phyloP scores from a whole-genome alignment of 1,284 basidiomycete species.

The Heterobasidion parviporum region DNA sequence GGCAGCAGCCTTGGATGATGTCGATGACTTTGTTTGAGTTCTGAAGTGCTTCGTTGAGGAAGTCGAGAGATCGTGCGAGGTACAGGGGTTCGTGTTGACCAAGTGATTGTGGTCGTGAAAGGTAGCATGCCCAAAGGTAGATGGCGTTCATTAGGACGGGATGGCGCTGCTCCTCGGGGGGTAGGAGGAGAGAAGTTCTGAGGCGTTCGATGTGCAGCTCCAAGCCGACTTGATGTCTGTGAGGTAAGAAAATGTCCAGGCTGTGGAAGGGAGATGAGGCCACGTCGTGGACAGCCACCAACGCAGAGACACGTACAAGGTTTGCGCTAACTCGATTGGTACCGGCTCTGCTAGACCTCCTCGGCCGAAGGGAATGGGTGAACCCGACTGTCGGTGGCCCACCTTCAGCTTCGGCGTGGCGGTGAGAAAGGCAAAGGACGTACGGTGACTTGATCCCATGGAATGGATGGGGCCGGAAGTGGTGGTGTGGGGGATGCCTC shows the following conservation, averaged over 20 bases:
- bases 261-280: constrained; percentile 26
- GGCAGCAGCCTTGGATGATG: constrained; percentile 63
- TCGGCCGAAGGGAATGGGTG: constrained; percentile 37
- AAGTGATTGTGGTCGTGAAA: constrained; percentile 60
- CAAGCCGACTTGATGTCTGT: constrained; percentile 64
- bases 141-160: constrained; percentile 70
- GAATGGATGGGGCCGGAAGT: neutral
- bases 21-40: constrained; percentile 49
- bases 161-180: constrained; percentile 52
- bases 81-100: constrained; percentile 64
- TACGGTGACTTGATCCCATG: neutral
- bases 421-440: neutral
- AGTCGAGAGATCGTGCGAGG: constrained; percentile 49
- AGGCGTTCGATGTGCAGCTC: constrained; percentile 58
- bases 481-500: neutral
- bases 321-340: constrained; percentile 52
- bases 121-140: constrained; percentile 72
- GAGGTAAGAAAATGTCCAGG: constrained; percentile 66
- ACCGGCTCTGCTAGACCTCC: constrained; percentile 39
- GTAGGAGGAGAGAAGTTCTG: constrained; percentile 45
- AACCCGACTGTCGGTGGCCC: constrained; percentile 19
- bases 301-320: constrained; percentile 41
- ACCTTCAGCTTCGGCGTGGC: neutral
- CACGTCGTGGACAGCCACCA: constrained; percentile 7
- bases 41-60: constrained; percentile 51